Base-by-base conservation (phyloP, 495 filamentous ascomycete genomes). In the Xylaria sp. region DNA sequence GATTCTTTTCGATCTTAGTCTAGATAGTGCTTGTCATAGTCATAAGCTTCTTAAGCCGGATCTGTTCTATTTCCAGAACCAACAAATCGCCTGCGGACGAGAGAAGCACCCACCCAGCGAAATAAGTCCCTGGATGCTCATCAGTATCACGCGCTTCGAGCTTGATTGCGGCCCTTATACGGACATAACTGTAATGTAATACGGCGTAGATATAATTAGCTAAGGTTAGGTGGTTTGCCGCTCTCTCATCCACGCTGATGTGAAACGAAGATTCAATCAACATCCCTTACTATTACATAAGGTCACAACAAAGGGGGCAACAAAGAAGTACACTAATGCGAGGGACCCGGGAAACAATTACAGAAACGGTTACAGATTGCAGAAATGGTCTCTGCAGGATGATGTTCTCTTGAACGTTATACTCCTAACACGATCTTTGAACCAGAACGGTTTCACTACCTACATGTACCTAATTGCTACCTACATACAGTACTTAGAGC, bases 1-100 rank as follows among this genome's bases (percentile, higher is more conserved):
- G 55, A 58, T 37, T 59, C 33, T 59, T 59, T 59, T 29, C 24
- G 29, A 53, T 53, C 24, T 53, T 53, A n/a, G 50, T 29, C 24
- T 53, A n/a, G n/a, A n/a, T n/a, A n/a, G n/a, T 46, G 44, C 11
- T 46, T 29, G n/a, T 53, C 33, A 9, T 59, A 11, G n/a, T 53
- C 33, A 9, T 59, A 11, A 40, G 55, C 33, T 35, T 33, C 15
- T 33, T n/a, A 29, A 19, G 57, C 31, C 31, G 3, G 29, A 33
- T 21, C 57, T 59, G 31, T 37, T 37, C 57, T 37, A 59, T 37
- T 37, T 59, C 33, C 31, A 17, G 55, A 37, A 19, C 53, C 26
- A 57, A 57, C 26, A 31, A 19, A 57, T 57, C 53, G 15, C 26
- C 26, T 33, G 19, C 7, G n/a, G 37, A 19, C 31, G 55, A 58